Percentiles rank a stretch among this genome's conserved stretches.
These are phyloP conservation scores for Chenopodium quinoa DNA, from an alignment of 148 eudicot species.

Conservation along the genomic window DNA sequence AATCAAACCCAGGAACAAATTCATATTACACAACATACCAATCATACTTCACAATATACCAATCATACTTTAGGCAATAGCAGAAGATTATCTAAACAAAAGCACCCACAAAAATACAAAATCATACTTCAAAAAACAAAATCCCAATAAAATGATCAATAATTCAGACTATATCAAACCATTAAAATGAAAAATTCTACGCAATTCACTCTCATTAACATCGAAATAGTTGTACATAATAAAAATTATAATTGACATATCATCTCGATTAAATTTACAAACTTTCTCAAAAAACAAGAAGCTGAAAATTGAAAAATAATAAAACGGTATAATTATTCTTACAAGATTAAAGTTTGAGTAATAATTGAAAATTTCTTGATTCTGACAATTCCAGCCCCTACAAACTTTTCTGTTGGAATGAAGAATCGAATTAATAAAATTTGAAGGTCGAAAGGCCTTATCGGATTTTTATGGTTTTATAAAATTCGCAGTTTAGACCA, in stretches of 20 bases:
- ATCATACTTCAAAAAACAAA: no score
- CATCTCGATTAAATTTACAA: background rate
- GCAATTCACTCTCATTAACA: background rate
- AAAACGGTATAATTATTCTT: slow-evolving; percentile 7
- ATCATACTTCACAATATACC: background rate
- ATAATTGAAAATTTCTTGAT: background rate
- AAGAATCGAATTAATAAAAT: background rate
- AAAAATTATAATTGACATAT: background rate
- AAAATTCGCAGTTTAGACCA: background rate
- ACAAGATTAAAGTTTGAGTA: background rate
- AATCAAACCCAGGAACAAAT: no score
- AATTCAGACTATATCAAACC: background rate
- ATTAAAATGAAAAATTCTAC: no score
- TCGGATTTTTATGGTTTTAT: background rate
- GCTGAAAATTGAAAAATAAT: background rate
- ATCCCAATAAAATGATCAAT: background rate
- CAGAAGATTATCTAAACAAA: background rate
- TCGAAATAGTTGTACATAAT: background rate
- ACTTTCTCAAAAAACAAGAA: background rate
- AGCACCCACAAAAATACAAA: background rate
- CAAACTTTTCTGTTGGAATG: background rate
- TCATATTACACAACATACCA: no score
- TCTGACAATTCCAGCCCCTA: background rate
- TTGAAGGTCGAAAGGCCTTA: background rate
- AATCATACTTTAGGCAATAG: background rate